Base-by-base conservation (phyloP, 2,329 filamentous ascomycete species). In the Botrytis medusae region DNA sequence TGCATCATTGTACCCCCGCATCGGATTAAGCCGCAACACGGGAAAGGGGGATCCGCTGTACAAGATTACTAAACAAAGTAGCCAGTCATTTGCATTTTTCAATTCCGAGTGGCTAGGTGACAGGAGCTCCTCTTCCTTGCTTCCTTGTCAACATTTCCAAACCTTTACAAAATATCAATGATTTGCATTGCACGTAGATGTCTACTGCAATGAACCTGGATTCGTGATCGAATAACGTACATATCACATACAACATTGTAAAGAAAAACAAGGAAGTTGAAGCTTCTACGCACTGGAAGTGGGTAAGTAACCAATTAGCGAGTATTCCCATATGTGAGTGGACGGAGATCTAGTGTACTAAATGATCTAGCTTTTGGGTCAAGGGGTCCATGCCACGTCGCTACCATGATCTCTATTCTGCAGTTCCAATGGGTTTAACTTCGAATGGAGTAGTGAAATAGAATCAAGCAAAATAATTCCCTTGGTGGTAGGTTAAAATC, bases 1-100 rank as follows among this genome's bases (percentile, higher is more conserved):
- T 70, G 57, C 57, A 70, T 70, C 68, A 70, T 70, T 29, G 40
- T 61, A n/a, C 22, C 22, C 54, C 54, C 22, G 29, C 29, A 46
- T 60, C 54, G 54, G 40, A 34, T 34, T 44, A 60, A 22, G 18
- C 59, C 59, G 40, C 25, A 29, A 68, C 16, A 34, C 46, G 46
- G 46, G 34, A 67, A 54, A 54, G 46, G 25, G 34, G 44, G 10
- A 9, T 40, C 25, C 32, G 64, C 64, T 42, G 18, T 16, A 16
- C 51, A 29, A 57, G 51, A 32, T 57, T 57, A 29, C 51, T 57
- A 18, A 57, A 40, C 34, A 57, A 69, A 8, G 10, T 57, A 20
- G 10, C 37, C 14, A 20, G 20, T 57, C n/a, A 32, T 37, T 57
- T 32, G 34, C 14, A 32, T 12, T 68, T 42, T 18, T 42, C 34